phyloP scores from a whole-genome alignment of 1,284 basidiomycete genomes.

The Tylopilus sp. region DNA sequence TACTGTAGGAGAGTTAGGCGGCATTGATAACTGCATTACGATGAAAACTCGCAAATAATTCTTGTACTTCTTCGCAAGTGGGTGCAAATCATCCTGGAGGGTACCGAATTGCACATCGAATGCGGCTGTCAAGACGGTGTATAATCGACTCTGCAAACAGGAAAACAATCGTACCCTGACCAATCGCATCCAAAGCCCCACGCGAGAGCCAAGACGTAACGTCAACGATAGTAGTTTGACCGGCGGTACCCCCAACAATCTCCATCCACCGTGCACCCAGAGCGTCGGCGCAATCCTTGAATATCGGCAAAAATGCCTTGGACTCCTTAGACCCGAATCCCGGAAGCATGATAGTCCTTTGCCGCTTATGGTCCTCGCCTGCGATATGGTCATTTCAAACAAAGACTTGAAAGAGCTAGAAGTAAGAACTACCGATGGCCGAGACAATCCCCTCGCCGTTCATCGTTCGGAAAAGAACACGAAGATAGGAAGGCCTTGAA shows the following conservation, averaged over 20 bases:
- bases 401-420: neutral
- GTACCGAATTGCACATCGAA: conserved; percentile 41
- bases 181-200: conserved; percentile 44
- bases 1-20: conserved; percentile 7
- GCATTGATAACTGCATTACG: neutral
- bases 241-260: conserved; percentile 25
- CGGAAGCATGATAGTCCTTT: conserved; percentile 42
- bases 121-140: conserved; percentile 32
- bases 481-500: conserved; percentile 33
- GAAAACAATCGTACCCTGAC: conserved; percentile 33
- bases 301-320: conserved; percentile 37
- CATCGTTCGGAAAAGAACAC: conserved; percentile 29
- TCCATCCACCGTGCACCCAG: conserved; percentile 42
- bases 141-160: too few relatives aligned
- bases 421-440: conserved; percentile 34
- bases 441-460: conserved; percentile 37
- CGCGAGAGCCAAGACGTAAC: conserved; percentile 37
- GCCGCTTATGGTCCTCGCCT: conserved; percentile 44
- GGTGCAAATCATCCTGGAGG: conserved; percentile 36
- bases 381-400: neutral
- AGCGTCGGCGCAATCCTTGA: conserved; percentile 27
- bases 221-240: conserved; percentile 37
- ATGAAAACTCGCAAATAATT: conserved; percentile 34
- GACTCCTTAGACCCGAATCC: conserved; percentile 40
- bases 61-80: conserved; percentile 34